Base-by-base conservation (phyloP, 257 asterid species). In the Nemophila menziesii region DNA sequence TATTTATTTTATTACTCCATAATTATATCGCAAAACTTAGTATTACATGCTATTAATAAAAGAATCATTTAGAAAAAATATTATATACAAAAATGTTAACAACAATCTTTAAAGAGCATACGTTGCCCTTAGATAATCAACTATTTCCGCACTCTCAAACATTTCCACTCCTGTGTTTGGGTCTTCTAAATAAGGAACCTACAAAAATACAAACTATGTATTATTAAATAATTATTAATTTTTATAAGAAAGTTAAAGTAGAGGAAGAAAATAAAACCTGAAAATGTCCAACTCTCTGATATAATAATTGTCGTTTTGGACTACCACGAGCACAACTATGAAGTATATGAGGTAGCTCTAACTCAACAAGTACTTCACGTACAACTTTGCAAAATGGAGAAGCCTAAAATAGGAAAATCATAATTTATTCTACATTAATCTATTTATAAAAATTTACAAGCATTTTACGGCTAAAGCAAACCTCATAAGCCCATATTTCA, bases 321-420 rank as follows among this genome's bases (percentile, higher is more conserved):
- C 96, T 89, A 34, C 98, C 98, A 19, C 96, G 92, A 13, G 94
- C 94, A 44, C 98, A 89, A 48, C 96, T 81, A 76, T 61, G 87
- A 43, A 71, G 82, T 70, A 78, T 72, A 72, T 84, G 98, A 63
- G 94, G 96, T 40, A 84, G 81, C 76, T 84, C 95, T 49, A 84
- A 58, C 66, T 89, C 96, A 44, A 84, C 93, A 17, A 89, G 93
- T 34, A 60, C 70, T 75, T 89, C 96, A 5, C 93, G 86, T 2
- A 84, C 98, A 60, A 84, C 75, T 78, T 84, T 84, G 79, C 94
- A 81, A 55, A 89, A 78, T 8, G 98, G 95, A 14, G 95, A 89
- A 54, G 85, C 75, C 98, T 89, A 74, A 33, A 62, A 57, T 5
- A 38, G 33, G 46, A 66, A 17, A 39, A 16, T 22, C 16, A 36